phyloP scores from a whole-genome alignment of 257 asterid species.

The Eustoma russellianum region DNA sequence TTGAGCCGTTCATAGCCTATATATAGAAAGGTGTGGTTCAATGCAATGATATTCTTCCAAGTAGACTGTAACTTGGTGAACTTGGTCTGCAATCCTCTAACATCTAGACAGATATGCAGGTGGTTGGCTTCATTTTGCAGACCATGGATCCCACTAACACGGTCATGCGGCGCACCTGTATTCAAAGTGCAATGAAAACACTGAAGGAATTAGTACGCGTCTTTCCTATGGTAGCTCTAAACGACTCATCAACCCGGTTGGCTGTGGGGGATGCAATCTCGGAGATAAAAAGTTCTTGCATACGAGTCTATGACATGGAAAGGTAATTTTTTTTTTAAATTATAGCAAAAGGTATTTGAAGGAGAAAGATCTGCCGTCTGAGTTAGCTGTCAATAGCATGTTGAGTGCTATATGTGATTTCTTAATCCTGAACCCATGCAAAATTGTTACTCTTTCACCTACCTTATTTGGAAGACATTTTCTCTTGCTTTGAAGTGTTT shows the following conservation, averaged over 20 bases:
- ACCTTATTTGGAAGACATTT: too few relatives aligned
- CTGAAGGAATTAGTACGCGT: slow-evolving; percentile 76
- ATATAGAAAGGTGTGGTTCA: too few relatives aligned
- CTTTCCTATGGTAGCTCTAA: slow-evolving; percentile 85
- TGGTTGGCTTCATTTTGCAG: slow-evolving; percentile 69
- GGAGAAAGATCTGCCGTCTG: too few relatives aligned
- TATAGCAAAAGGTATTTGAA: not conserved
- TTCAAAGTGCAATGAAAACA: slow-evolving; percentile 60
- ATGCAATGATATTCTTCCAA: too few relatives aligned
- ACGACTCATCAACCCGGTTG: slow-evolving; percentile 59
- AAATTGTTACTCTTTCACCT: too few relatives aligned
- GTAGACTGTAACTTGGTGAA: too few relatives aligned
- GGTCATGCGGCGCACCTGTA: slow-evolving; percentile 75
- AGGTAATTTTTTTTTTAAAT: slow-evolving; percentile 36
- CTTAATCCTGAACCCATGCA: too few relatives aligned
- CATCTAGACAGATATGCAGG: slow-evolving; percentile 95
- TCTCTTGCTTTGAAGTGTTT: too few relatives aligned
- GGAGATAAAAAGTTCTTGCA: slow-evolving; percentile 52
- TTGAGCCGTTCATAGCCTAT: too few relatives aligned
- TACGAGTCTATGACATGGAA: slow-evolving; percentile 89
- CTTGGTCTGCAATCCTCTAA: slow-evolving; percentile 26
- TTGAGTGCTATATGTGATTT: too few relatives aligned
- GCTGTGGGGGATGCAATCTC: slow-evolving; percentile 97
- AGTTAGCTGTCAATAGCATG: too few relatives aligned
- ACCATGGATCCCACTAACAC: slow-evolving; percentile 95